A percentile compares a stretch with the other conserved stretches of the same genome.
phyloP scores from a whole-genome alignment of 1,284 basidiomycete genomes.

The Leccinum pallidistipes region DNA sequence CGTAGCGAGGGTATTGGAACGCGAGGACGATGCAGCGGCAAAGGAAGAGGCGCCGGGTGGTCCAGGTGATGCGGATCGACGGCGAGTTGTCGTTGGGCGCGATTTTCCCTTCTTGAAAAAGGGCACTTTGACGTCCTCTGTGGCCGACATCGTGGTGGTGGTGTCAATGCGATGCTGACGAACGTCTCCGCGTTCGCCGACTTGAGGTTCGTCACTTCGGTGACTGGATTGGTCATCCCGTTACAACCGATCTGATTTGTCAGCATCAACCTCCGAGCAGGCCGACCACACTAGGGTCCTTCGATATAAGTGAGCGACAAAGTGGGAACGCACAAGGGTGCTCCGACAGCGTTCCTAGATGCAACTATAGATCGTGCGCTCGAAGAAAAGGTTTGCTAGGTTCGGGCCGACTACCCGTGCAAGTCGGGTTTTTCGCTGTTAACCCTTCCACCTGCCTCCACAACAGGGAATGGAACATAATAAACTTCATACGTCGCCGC shows the following conservation, averaged over 20 bases:
- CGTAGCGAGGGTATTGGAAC: conserved; percentile 36
- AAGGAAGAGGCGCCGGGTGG: conserved; percentile 19
- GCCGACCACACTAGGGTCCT: background rate
- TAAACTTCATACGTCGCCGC: background rate
- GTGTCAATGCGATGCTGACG: background rate
- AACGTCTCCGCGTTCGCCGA: background rate
- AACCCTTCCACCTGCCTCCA: background rate
- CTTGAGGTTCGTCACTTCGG: background rate
- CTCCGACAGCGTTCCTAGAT: background rate
- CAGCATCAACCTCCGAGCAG: background rate
- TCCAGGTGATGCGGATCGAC: conserved; percentile 52
- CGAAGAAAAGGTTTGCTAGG: background rate
- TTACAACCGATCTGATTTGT: conserved; percentile 10
- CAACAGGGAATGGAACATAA: conserved; percentile 1
- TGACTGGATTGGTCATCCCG: conserved; percentile 23
- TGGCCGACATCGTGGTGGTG: conserved; percentile 40
- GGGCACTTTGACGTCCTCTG: conserved; percentile 56
- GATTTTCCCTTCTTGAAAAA: conserved; percentile 87
- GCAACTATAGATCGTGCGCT: background rate
- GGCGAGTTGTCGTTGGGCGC: conserved; percentile 69
- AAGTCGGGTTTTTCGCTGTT: background rate
- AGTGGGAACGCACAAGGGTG: background rate
- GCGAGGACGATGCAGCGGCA: conserved; percentile 35
- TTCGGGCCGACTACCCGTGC: background rate
- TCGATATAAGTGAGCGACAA: background rate